Evolutionary conservation across 2,329 filamentous ascomycete species (phyloP).

Genomic region (Cytospora chrysosperma): DNA sequence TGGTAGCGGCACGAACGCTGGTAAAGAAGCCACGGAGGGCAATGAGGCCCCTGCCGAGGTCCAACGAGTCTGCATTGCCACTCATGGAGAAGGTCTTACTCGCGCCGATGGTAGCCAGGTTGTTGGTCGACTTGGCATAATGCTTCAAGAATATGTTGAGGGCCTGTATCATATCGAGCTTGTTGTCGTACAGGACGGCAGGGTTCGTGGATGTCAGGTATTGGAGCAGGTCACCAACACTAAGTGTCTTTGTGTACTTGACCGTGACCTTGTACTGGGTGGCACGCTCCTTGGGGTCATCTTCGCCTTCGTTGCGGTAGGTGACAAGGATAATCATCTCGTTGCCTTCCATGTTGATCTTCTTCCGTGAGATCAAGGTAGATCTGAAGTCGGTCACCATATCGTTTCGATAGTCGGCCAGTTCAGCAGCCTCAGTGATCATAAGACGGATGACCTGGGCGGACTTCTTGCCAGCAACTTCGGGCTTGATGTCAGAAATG

Average conservation of each 20-base stretch:
- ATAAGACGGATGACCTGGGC: constrained; percentile 28
- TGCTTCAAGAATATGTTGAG: constrained; percentile 65
- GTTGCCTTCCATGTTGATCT: constrained; percentile 24
- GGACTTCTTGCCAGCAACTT: constrained; percentile 25
- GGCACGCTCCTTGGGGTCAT: constrained; percentile 28
- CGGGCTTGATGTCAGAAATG: constrained; percentile 23
- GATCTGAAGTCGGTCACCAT: constrained; percentile 37
- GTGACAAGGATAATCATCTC: constrained; percentile 15
- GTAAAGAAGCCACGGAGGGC: constrained; percentile 37
- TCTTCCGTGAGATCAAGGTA: constrained; percentile 32
- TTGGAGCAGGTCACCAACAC: constrained; percentile 28
- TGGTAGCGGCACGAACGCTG: constrained; percentile 35
- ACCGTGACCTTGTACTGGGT: constrained; percentile 28
- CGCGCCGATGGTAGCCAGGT: constrained; percentile 31
- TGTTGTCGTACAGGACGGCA: constrained; percentile 27
- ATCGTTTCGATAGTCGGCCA: constrained; percentile 23
- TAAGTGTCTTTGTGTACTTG: constrained; percentile 29
- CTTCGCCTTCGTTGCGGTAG: constrained; percentile 34
- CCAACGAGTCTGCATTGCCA: constrained; percentile 2
- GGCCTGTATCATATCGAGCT: constrained; percentile 60
- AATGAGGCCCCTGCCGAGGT: constrained; percentile 32
- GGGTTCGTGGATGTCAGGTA: constrained; percentile 32
- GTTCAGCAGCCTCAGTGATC: constrained; percentile 26
- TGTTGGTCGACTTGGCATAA: constrained; percentile 30
- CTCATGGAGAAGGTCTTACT: constrained; percentile 32